Percentiles rank a stretch among this genome's conserved stretches.
These are phyloP conservation scores for Ophioceras dolichostomum DNA, from an alignment of 2,329 filamentous ascomycete species.

Conservation along the genomic window DNA sequence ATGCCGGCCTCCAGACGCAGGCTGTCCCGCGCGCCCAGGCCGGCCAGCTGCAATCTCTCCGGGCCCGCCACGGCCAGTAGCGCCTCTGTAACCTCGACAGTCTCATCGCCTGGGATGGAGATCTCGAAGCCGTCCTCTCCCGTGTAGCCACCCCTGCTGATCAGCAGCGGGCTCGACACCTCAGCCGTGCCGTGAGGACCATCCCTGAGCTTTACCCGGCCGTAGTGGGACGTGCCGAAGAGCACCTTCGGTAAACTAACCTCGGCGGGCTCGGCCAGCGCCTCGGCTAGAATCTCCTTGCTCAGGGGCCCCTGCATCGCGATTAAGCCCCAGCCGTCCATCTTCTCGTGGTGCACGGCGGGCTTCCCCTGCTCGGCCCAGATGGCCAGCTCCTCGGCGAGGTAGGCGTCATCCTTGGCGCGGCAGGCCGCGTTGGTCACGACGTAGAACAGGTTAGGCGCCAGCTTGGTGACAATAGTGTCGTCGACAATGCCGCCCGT, in stretches of 20 bases:
- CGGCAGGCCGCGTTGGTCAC: constrained; percentile 92
- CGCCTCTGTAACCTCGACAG: constrained; percentile 53
- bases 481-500: constrained; percentile 94
- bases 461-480: constrained; percentile 76
- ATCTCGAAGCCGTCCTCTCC: constrained; percentile 98
- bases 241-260: constrained; percentile 54
- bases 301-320: constrained; percentile 82
- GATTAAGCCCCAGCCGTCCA: constrained; percentile 65
- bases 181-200: constrained; percentile 32
- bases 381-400: constrained; percentile 56
- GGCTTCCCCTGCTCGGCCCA: constrained; percentile 21
- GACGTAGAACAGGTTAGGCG: constrained; percentile 68
- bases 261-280: constrained; percentile 41
- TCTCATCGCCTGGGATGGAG: constrained; percentile 59
- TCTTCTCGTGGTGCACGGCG: constrained; percentile 25
- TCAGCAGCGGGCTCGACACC: constrained; percentile 44
- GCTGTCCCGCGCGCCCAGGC: constrained; percentile 82
- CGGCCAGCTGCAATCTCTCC: constrained; percentile 61
- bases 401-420: constrained; percentile 74
- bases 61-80: constrained; percentile 54
- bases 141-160: constrained; percentile 88
- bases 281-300: constrained; percentile 52
- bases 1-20: constrained; percentile 92
- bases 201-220: constrained; percentile 54
- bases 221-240: constrained; percentile 66